A percentile compares a stretch with the other conserved stretches of the same genome.
Conservation (phyloP, 495 filamentous ascomycete species). For the Tuber indicum region DNA sequence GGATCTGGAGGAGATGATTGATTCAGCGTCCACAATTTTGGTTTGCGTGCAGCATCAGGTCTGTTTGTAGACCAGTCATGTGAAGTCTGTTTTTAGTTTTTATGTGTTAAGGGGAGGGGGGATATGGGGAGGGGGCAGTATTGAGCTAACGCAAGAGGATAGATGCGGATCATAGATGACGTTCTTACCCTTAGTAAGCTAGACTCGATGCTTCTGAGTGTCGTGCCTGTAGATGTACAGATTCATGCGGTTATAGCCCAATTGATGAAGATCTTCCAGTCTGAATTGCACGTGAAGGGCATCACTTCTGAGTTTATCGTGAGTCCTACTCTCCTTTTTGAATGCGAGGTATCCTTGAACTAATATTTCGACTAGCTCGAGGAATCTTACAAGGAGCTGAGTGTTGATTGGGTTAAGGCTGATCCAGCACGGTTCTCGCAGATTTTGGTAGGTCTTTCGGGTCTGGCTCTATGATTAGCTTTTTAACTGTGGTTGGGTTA, state of each 20-base stretch:
- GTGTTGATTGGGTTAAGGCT: constrained; percentile 37
- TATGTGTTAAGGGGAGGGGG: neutral
- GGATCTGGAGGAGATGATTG: constrained; percentile 53
- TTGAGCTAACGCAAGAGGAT: constrained; percentile 12
- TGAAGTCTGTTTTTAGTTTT: constrained; percentile 19
- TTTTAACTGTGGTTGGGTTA: neutral
- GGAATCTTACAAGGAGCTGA: constrained; percentile 32
- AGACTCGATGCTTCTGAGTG: constrained; percentile 65
- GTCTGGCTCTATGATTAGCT: neutral
- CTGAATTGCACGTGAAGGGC: constrained; percentile 32
- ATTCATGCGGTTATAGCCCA: constrained; percentile 60
- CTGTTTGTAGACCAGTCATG: constrained; percentile 20
- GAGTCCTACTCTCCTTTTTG: neutral
- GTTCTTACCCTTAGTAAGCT: constrained; percentile 65
- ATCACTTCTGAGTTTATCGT: constrained; percentile 25
- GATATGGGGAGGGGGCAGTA: neutral
- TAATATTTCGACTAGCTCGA: constrained; percentile 20
- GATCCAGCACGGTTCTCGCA: constrained; percentile 39
- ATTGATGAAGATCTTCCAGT: constrained; percentile 37
- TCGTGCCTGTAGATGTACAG: constrained; percentile 61
- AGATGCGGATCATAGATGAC: constrained; percentile 72
- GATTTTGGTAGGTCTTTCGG: constrained; percentile 25
- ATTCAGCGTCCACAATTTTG: constrained; percentile 68
- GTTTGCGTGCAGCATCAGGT: constrained; percentile 67
- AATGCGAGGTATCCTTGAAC: neutral